Percentiles rank a stretch among this genome's conserved stretches.
These are phyloP conservation scores for Lactarius hatsudake DNA, from an alignment of 768 basidiomycete genomes.

Conservation along the genomic window DNA sequence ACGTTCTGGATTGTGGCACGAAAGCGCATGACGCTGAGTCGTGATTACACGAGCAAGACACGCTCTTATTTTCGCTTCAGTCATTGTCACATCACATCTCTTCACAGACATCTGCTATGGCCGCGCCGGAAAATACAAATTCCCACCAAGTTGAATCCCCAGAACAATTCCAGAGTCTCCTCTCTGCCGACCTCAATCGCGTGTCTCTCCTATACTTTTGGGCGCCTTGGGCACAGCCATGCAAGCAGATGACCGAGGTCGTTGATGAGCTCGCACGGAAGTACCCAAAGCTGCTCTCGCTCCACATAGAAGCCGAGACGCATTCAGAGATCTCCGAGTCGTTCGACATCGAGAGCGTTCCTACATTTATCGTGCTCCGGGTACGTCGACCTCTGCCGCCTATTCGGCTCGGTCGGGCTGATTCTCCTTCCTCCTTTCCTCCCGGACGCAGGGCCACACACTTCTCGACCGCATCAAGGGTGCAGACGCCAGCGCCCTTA, in stretches of 20 bases:
- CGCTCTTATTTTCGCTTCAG: background rate
- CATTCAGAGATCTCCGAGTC: conserved; percentile 81
- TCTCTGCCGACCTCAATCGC: conserved; percentile 72
- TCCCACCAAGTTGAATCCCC: conserved; percentile 54
- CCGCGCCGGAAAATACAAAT: conserved; percentile 32
- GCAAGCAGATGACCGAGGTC: conserved; percentile 83
- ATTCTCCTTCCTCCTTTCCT: conserved; percentile 1
- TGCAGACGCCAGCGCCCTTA: conserved; percentile 69
- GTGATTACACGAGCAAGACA: background rate
- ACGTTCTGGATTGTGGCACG: conserved; percentile 25
- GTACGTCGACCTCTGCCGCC: conserved; percentile 41
- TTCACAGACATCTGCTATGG: background rate
- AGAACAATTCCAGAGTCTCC: conserved; percentile 67
- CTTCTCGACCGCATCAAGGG: conserved; percentile 77
- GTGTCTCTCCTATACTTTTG: conserved; percentile 92
- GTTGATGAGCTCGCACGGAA: conserved; percentile 70
- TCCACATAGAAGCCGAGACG: conserved; percentile 76
- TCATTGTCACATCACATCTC: too few relatives aligned
- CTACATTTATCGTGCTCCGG: conserved; percentile 75
- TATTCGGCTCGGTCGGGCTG: background rate
- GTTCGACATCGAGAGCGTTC: conserved; percentile 89
- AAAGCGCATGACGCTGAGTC: conserved; percentile 28
- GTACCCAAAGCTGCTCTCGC: conserved; percentile 63
- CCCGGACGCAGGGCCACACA: conserved; percentile 69
- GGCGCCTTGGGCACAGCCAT: conserved; percentile 91